Evolutionary conservation across 1,284 basidiomycete species (phyloP).

Genomic region (Trametes versicolor): DNA sequence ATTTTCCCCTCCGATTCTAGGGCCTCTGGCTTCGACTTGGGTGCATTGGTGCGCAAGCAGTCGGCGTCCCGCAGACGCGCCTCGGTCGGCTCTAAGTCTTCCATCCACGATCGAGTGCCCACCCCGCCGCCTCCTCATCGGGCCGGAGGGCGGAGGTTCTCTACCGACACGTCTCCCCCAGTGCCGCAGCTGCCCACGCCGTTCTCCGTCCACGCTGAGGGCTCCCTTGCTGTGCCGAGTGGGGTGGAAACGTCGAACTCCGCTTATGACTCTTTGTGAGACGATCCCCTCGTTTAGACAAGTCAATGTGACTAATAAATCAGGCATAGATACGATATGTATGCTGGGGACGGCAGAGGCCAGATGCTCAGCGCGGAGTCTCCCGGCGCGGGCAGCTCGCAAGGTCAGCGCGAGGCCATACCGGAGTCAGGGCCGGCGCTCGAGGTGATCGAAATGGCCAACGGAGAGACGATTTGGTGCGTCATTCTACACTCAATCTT

Average conservation of each 20-base stretch:
- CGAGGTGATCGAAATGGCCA: constrained; percentile 82
- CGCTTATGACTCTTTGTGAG: constrained; percentile 80
- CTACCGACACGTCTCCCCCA: constrained; percentile 68
- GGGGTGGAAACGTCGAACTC: constrained; percentile 70
- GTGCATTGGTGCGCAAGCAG: constrained; percentile 62
- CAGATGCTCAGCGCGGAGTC: constrained; percentile 35
- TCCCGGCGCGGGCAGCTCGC: constrained; percentile 34
- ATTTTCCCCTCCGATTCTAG: constrained; percentile 76
- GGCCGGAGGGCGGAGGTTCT: constrained; percentile 66
- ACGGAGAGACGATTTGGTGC: constrained; percentile 85
- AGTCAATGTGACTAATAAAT: constrained; percentile 19
- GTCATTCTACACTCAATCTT: constrained; percentile 33
- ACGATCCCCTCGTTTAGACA: constrained; percentile 29
- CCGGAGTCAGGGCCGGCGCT: constrained; percentile 69
- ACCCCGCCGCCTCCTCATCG: constrained; percentile 80
- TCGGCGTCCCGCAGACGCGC: constrained; percentile 57
- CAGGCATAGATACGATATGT: constrained; percentile 77
- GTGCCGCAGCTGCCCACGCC: constrained; percentile 71
- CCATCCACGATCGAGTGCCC: constrained; percentile 81
- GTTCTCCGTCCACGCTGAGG: constrained; percentile 57
- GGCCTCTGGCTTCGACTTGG: constrained; percentile 62
- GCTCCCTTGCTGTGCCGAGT: constrained; percentile 51
- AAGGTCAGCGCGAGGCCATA: constrained; percentile 38
- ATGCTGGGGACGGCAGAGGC: constrained; percentile 64
- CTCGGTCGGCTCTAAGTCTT: constrained; percentile 64